These are phyloP conservation scores for Lecanoromycetidae sp. DNA, from an alignment of 2,329 filamentous ascomycete genomes.

Conservation along the genomic window DNA sequence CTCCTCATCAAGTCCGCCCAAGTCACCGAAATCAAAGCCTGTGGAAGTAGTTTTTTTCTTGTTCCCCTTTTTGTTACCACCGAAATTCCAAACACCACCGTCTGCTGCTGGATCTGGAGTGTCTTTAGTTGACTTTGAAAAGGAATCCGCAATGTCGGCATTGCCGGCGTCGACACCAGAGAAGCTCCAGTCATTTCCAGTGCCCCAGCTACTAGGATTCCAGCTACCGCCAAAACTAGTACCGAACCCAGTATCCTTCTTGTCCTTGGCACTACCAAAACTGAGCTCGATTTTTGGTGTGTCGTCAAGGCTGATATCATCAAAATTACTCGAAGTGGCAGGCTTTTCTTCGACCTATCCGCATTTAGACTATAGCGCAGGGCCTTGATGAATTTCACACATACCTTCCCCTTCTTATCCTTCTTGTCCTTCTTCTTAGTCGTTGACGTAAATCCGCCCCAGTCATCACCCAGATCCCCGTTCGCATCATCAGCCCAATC, in stretches of 20 bases:
- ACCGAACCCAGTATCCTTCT: conserved; percentile 34
- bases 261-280: conserved; percentile 38
- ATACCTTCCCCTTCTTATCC: conserved; percentile 42
- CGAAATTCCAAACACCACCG: conserved; percentile 29
- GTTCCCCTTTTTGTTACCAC: conserved; percentile 26
- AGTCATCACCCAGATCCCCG: conserved; percentile 39
- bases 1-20: conserved; percentile 25
- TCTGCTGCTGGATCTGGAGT: conserved; percentile 20
- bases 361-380: no score
- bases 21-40: conserved; percentile 34
- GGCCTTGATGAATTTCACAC: conserved; percentile 11
- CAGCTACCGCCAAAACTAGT: conserved; percentile 31
- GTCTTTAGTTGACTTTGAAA: conserved; percentile 19
- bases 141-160: conserved; percentile 24
- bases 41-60: conserved; percentile 27
- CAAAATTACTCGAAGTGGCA: no score
- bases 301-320: conserved; percentile 57
- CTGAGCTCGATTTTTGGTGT: conserved; percentile 45
- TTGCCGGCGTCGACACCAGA: conserved; percentile 26
- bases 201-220: conserved; percentile 44
- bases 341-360: no score
- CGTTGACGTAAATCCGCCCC: conserved; percentile 36
- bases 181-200: conserved; percentile 39
- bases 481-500: conserved; percentile 36
- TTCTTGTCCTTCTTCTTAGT: conserved; percentile 47